These are phyloP conservation scores for Hordeum marinum DNA, from an alignment of 176 grass and related monocot genomes.

Conservation along the genomic window DNA sequence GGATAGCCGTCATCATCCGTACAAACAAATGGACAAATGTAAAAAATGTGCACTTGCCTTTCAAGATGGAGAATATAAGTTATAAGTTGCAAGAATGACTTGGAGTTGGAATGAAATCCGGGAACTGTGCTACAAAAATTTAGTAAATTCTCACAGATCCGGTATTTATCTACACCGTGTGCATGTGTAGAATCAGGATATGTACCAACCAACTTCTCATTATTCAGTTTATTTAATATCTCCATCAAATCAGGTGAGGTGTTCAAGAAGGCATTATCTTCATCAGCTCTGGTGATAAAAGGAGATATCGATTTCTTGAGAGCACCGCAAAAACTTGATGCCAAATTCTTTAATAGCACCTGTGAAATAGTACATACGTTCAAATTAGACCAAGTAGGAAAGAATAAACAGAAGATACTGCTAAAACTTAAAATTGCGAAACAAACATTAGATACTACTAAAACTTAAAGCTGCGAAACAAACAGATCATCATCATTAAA, in stretches of 20 bases:
- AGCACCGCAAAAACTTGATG: conserved; percentile 56
- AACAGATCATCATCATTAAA: neutral
- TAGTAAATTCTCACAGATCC: conserved; percentile 68
- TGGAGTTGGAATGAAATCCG: conserved; percentile 61
- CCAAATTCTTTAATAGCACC: conserved; percentile 69
- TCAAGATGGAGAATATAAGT: conserved; percentile 87
- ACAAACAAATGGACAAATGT: conserved; percentile 15
- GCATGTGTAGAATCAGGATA: conserved; percentile 25
- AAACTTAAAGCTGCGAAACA: conserved; percentile 2
- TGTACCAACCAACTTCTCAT: conserved; percentile 22
- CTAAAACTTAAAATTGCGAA: neutral
- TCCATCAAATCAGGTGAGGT: conserved; percentile 65
- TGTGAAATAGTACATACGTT: conserved; percentile 24
- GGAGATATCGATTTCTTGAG: conserved; percentile 53
- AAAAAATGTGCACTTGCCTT: conserved; percentile 54
- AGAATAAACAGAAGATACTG: neutral
- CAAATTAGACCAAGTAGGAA: conserved; percentile 21
- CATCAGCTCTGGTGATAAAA: conserved; percentile 37
- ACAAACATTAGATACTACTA: neutral
- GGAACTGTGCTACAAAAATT: conserved; percentile 59
- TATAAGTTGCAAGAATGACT: conserved; percentile 46
- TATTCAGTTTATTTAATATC: conserved; percentile 40
- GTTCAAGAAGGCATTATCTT: conserved; percentile 40
- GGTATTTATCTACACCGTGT: conserved; percentile 40
- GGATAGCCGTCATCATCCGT: neutral